Evolutionary conservation across 257 asterid species (phyloP).

Genomic region (Nicotiana attenuata): DNA sequence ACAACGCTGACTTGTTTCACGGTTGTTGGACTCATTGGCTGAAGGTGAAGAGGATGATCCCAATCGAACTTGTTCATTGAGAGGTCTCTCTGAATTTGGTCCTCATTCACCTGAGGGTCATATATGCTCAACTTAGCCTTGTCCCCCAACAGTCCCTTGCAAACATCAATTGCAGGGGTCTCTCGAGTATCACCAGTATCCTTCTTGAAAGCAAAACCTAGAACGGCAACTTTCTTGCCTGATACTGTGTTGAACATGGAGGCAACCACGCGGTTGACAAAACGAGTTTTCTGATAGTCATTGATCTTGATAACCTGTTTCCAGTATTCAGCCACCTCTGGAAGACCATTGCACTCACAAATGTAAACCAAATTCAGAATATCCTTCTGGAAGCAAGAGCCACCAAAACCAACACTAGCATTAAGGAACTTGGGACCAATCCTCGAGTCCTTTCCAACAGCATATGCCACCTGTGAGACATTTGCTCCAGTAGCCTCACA

Average conservation of each 20-base stretch:
- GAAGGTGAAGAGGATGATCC: constrained; percentile 74
- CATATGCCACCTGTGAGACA: constrained; percentile 50
- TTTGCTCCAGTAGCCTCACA: constrained; percentile 74
- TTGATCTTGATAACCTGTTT: constrained; percentile 66
- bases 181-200: constrained; percentile 70
- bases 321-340: constrained; percentile 74
- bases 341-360: constrained; percentile 71
- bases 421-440: constrained; percentile 64
- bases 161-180: constrained; percentile 68
- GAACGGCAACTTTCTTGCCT: constrained; percentile 58
- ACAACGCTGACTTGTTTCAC: constrained; percentile 45
- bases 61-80: constrained; percentile 66
- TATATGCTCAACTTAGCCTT: constrained; percentile 60
- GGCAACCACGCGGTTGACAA: constrained; percentile 56
- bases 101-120: constrained; percentile 68
- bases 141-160: constrained; percentile 66
- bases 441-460: constrained; percentile 63
- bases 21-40: constrained; percentile 70
- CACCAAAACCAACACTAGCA: constrained; percentile 68
- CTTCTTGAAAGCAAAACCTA: constrained; percentile 70
- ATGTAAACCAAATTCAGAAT: constrained; percentile 64
- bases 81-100: constrained; percentile 64
- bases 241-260: constrained; percentile 76
- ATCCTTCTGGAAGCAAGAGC: constrained; percentile 72
- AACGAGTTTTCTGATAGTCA: constrained; percentile 63